These are phyloP conservation scores for Fraxinus velutina DNA, from an alignment of 305 asterid genomes.

Conservation along the genomic window DNA sequence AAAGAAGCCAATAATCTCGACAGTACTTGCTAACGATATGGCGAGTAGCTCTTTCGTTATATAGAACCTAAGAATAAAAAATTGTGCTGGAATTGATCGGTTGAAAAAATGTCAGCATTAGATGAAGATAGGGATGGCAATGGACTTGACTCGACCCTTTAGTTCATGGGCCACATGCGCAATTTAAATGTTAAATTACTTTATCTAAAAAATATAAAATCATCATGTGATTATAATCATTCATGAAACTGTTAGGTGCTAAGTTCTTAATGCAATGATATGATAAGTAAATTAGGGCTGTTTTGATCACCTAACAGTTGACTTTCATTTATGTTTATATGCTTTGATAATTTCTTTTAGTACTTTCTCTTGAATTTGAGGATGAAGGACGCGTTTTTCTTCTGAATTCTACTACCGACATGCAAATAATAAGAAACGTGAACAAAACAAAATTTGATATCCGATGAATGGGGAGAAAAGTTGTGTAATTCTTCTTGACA, in stretches of 20 bases:
- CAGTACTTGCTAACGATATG: neutral
- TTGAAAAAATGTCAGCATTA: neutral
- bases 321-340: neutral
- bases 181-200: neutral
- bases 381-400: neutral
- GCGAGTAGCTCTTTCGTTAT: neutral
- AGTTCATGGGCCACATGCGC: neutral
- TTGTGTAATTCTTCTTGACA: neutral
- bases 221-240: neutral
- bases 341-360: neutral
- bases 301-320: neutral
- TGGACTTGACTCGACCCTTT: neutral
- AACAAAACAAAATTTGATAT: neutral
- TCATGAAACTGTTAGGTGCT: neutral
- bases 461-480: neutral
- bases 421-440: neutral
- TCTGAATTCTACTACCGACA: neutral
- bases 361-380: neutral
- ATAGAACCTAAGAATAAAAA: neutral
- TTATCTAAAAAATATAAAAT: too few species aligned
- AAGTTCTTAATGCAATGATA: neutral
- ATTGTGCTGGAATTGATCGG: neutral
- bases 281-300: neutral
- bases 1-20: conserved; percentile 28
- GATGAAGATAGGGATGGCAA: neutral